Evolutionary conservation across 805 yeast species (phyloP).

Genomic region (Metschnikowia continentalis): DNA sequence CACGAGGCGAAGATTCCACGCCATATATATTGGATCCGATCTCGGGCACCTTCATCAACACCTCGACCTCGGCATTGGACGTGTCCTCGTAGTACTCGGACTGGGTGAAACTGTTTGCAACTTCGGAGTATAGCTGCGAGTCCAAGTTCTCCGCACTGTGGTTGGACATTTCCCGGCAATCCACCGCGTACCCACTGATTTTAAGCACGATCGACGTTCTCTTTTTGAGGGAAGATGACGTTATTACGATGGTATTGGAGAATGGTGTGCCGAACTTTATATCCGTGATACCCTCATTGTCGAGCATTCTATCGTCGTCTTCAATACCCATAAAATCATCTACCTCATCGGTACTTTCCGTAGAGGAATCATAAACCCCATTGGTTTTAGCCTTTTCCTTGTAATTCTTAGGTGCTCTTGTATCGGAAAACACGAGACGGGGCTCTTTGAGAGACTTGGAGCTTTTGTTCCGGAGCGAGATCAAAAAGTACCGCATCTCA

Average conservation of each 20-base stretch:
- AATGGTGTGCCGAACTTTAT: slow-evolving; percentile 47
- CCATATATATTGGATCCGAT: slow-evolving; percentile 76
- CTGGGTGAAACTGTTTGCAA: neutral
- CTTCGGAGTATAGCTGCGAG: slow-evolving; percentile 2
- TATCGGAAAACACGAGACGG: slow-evolving; percentile 37
- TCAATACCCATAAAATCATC: slow-evolving; percentile 10
- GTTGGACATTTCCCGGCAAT: slow-evolving; percentile 14
- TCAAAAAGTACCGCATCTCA: slow-evolving; percentile 76
- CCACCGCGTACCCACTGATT: slow-evolving; percentile 47
- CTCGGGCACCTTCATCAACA: slow-evolving; percentile 59
- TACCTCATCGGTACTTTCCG: slow-evolving; percentile 7
- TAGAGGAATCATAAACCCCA: slow-evolving; percentile 15
- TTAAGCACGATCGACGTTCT: slow-evolving; percentile 31
- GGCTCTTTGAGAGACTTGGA: slow-evolving; percentile 34
- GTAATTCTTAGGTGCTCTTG: slow-evolving; percentile 6
- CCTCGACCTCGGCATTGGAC: slow-evolving; percentile 27
- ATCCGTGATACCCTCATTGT: slow-evolving; percentile 87
- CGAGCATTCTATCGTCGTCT: slow-evolving; percentile 41
- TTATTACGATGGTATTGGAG: slow-evolving; percentile 34
- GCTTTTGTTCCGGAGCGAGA: slow-evolving; percentile 57
- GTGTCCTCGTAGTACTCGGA: slow-evolving; percentile 10
- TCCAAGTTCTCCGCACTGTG: neutral
- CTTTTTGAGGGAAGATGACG: slow-evolving; percentile 34
- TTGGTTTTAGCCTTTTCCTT: slow-evolving; percentile 12
- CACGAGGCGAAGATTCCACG: slow-evolving; percentile 75